Evolutionary conservation across 176 grass and related monocot species (phyloP).

Genomic region (Carex scoparia): DNA sequence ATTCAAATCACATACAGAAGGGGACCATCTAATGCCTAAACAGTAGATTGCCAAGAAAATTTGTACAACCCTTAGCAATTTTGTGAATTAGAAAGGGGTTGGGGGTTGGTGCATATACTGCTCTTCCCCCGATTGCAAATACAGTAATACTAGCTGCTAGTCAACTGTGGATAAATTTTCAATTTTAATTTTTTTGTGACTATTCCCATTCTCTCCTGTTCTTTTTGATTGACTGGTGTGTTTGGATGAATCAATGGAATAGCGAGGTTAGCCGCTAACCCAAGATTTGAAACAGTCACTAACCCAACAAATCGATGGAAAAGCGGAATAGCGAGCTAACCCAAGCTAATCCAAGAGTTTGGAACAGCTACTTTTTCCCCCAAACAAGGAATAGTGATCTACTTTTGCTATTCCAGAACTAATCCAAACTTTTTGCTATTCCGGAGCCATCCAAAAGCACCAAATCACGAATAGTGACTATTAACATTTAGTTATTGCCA

Average conservation of each 20-base stretch:
- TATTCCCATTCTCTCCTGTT: slow-evolving; percentile 24
- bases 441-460: too few species aligned
- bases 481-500: slow-evolving; percentile 1
- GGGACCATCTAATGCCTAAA: background rate
- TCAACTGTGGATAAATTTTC: background rate
- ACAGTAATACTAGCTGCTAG: background rate
- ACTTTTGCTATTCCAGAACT: too few species aligned
- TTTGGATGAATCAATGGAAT: too few species aligned
- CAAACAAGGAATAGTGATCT: too few species aligned
- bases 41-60: background rate
- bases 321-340: too few species aligned
- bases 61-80: background rate
- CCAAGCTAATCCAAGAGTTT: too few species aligned
- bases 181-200: background rate
- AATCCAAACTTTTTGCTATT: too few species aligned
- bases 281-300: too few species aligned
- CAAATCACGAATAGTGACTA: background rate
- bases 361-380: too few species aligned
- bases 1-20: background rate
- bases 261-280: too few species aligned
- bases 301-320: too few species aligned
- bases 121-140: background rate
- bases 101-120: background rate
- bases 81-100: background rate
- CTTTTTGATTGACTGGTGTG: background rate